These are phyloP conservation scores for Pelargonium cotyledonis DNA, from an alignment of 441 rosid genomes.

Conservation along the genomic window DNA sequence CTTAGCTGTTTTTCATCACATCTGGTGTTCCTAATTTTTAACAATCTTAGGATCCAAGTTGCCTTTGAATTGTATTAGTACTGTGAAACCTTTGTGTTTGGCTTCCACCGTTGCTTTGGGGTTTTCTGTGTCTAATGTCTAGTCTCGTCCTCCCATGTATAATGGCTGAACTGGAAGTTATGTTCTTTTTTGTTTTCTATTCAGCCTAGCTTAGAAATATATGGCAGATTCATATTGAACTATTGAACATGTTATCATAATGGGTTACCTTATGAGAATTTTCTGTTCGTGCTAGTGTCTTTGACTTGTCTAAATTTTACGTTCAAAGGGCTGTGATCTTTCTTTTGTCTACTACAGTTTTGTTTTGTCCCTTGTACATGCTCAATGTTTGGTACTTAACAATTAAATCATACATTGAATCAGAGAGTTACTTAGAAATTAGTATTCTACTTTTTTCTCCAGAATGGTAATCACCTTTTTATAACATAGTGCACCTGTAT, in stretches of 20 bases:
- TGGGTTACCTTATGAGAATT: not conserved
- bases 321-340: not conserved
- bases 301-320: not conserved
- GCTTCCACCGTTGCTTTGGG: not conserved
- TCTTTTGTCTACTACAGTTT: not conserved
- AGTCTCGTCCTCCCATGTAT: not conserved
- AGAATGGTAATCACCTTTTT: not conserved
- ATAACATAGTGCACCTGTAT: not conserved
- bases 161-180: slow-evolving; percentile 1
- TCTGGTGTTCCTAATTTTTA: slow-evolving; percentile 2
- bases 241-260: not conserved
- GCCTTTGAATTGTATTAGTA: not conserved
- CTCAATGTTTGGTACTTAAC: slow-evolving; percentile 1
- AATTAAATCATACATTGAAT: not conserved
- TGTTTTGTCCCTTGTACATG: not conserved
- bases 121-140: not conserved
- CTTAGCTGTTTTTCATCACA: slow-evolving; percentile 10
- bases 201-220: not conserved
- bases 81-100: not conserved
- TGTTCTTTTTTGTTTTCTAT: not conserved
- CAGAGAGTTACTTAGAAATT: not conserved
- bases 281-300: slow-evolving; percentile 3
- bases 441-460: not conserved
- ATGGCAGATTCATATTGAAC: not conserved
- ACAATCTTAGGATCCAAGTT: not conserved